Base-by-base conservation (phyloP, 2,329 filamentous ascomycete genomes). In the Metarhizium humberi region DNA sequence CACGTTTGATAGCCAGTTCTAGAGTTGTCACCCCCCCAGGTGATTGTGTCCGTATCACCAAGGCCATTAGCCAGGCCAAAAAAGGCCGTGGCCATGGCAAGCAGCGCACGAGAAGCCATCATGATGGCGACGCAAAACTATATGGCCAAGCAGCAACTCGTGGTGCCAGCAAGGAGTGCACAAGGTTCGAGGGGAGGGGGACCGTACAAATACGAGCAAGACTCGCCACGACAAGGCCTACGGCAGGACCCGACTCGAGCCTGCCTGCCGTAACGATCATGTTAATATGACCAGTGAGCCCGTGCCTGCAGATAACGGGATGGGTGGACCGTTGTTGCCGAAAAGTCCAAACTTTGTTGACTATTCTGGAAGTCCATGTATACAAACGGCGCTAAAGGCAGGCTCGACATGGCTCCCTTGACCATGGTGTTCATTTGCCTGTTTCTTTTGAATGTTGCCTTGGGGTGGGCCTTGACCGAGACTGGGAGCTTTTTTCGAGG, bases 1-100 rank as follows among this genome's bases (percentile, higher is more conserved):
- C 60, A 79, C 77, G 71, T 73, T 63, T 79, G 76, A 63, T 82
- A 82, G 32, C 79, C 78, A 13, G 73, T 64, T 52, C 79, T 69
- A 11, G 76, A 73, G 62, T 80, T 81, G 60, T 81, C 78, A 57
- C 80, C 80, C 60, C 79, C 78, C 78, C 79, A 82, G 32, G 80
- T 83, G 58, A 82, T 81, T 55, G 79, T 81, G 57, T 81, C 78
- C 1, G 78, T 79, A n/a, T 64, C 66, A 7, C 63, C 74, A 14
- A 76, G 65, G 50, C 69, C 70, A 55, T 62, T 60, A 59, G 64
- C 66, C 45, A 70, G 60, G 60, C 68, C 64, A 46, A 63, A 58
- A 54, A 74, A 59, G 60, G 67, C 62, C 55, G 70, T 63, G 58
- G 67, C 63, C 55, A 69, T 63, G 53, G 70, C 50, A 54, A 71